Evolutionary conservation across 768 basidiomycete genomes (phyloP), one percentile per base, ranked within the genome.

Genomic region (Amanita exitialis): DNA sequence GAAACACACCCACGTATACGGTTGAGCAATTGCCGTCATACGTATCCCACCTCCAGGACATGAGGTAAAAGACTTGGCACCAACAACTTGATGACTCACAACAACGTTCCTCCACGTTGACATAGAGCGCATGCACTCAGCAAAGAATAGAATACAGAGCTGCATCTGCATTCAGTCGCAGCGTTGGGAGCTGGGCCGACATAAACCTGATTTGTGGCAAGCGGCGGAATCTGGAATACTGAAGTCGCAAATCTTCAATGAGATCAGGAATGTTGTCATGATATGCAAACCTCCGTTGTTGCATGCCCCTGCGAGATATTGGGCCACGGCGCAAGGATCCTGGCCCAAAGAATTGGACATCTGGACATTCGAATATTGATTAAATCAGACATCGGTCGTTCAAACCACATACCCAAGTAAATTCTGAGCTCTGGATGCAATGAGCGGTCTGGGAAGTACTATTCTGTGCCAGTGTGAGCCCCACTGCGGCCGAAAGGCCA

Each of bases 71-170:
- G 8, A n/a, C 4, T 16, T 3, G n/a, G 2, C 2, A 10, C 9
- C 2, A 15, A 23, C 7, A 10, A 30, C 4, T 34, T 9, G 23
- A 20, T 5, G 25, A 30, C 49, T 20, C 9, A 50, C 49, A 20
- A 4, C 3, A 30, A 15, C 38, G 30, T 42, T 21, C n/a, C 28
- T 32, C 27, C 49, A 32, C 53, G 60, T 58, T 80, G 79, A 56
- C 79, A 80, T 9, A 60, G 56, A 3, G 72, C 68, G 56, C 79
- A 80, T n/a, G 76, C 75, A 47, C 69, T 71, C 51, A 76, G 56
- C 56, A 78, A 56, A n/a, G 72, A 72, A 61, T 79, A 80, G 42
- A 72, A 72, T 9, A 79, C 74, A 0, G 76, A 69, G 56, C 71
- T 77, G 60, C 78, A 79, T 54, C 61, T 61, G 58, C 79, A 79